Percentiles rank a stretch among this genome's conserved stretches.
These are phyloP conservation scores for Fragilaria crotonensis DNA, from an alignment of 108 stramenopile genomes.

Conservation along the genomic window DNA sequence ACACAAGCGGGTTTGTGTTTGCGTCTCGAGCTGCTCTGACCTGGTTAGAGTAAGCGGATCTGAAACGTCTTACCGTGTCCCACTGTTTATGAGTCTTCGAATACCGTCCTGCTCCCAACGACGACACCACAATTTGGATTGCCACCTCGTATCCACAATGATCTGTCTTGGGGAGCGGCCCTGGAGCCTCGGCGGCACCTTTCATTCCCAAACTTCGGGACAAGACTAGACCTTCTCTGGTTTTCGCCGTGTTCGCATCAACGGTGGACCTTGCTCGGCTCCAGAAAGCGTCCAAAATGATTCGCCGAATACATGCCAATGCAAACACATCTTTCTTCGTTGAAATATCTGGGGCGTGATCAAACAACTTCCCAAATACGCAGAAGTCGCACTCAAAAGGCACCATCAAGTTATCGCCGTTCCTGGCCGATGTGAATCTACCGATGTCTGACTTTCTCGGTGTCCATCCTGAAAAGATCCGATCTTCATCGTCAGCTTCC, in stretches of 20 bases:
- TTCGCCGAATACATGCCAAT: too few species aligned
- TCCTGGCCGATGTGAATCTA: too few species aligned
- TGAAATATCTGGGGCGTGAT: not conserved
- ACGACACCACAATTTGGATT: conserved; percentile 19
- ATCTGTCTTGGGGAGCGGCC: conserved; percentile 24
- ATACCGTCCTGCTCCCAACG: conserved; percentile 14
- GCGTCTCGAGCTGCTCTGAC: not conserved
- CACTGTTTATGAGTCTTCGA: conserved; percentile 9
- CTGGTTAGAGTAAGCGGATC: too few species aligned
- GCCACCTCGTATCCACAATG: too few species aligned
- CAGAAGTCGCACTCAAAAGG: not conserved
- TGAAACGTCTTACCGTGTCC: too few species aligned
- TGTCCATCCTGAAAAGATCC: too few species aligned
- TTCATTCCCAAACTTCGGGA: not conserved
- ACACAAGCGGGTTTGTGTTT: not conserved
- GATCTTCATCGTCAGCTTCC: too few species aligned
- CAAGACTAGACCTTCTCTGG: not conserved
- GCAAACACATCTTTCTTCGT: conserved; percentile 10
- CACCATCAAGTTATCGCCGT: not conserved
- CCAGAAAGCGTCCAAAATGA: conserved; percentile 50
- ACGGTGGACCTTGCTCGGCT: conserved; percentile 26
- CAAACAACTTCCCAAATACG: not conserved
- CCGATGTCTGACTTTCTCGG: too few species aligned
- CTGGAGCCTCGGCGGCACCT: not conserved
- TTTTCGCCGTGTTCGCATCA: not conserved